These are phyloP conservation scores for Pestalotiopsis sp. DNA, from an alignment of 2,329 filamentous ascomycete genomes.

Conservation along the genomic window DNA sequence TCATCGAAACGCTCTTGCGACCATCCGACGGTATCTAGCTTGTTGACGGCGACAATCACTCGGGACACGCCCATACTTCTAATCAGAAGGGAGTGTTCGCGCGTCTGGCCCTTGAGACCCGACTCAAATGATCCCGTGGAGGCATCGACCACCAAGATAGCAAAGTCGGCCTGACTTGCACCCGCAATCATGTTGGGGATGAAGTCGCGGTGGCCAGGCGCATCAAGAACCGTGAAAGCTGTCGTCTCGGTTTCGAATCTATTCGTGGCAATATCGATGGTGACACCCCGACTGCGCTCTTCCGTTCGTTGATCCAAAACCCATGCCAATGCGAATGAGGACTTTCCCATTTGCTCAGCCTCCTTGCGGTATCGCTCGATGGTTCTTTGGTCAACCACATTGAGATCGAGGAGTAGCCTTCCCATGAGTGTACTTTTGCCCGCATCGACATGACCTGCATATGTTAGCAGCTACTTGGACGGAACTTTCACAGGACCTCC, in stretches of 20 bases:
- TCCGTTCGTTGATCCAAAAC: conserved; percentile 91
- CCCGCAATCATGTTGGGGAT: conserved; percentile 99
- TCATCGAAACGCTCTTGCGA: conserved; percentile 79
- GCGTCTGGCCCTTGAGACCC: conserved; percentile 88
- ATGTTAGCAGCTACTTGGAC: background rate
- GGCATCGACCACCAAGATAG: conserved; percentile 90
- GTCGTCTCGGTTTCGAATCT: conserved; percentile 88
- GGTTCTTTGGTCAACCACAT: conserved; percentile 83
- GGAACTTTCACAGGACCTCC: conserved; percentile 22
- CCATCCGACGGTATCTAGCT: conserved; percentile 88
- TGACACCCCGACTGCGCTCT: conserved; percentile 86
- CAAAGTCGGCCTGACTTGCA: conserved; percentile 93
- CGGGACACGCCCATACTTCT: conserved; percentile 88
- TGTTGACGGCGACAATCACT: conserved; percentile 91
- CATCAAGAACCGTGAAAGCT: conserved; percentile 90
- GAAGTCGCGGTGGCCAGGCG: conserved; percentile 92
- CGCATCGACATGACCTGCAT: conserved; percentile 88
- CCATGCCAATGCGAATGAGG: conserved; percentile 95
- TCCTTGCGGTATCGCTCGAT: conserved; percentile 87
- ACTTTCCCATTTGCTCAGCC: conserved; percentile 88
- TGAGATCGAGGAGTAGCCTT: conserved; percentile 83
- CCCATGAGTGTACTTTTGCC: conserved; percentile 99
- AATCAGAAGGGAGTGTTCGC: conserved; percentile 87
- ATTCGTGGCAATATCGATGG: conserved; percentile 94
- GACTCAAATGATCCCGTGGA: conserved; percentile 90